phyloP scores from a whole-genome alignment of 257 asterid genomes.

The Forsythia suspensa region DNA sequence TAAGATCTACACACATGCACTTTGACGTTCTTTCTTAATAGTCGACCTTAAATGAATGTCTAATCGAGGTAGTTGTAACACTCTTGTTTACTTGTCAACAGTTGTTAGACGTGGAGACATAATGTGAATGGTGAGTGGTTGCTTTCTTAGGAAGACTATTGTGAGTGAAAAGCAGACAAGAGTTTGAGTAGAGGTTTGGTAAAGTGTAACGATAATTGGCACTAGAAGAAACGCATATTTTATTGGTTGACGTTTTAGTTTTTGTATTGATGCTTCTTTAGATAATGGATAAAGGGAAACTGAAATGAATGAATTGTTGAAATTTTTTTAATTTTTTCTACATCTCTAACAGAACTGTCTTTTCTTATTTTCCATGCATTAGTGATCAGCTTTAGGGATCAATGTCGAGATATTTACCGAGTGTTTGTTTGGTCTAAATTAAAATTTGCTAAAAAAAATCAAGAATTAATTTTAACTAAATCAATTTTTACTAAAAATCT shows the following conservation, averaged over 20 bases:
- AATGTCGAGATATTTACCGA: too few species aligned
- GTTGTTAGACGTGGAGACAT: constrained; percentile 3
- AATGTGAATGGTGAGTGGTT: constrained; percentile 28
- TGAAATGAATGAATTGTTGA: background rate
- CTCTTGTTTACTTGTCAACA: background rate
- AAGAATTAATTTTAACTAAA: too few species aligned
- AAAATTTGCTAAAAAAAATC: too few species aligned
- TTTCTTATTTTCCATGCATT: too few species aligned
- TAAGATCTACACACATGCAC: too few species aligned
- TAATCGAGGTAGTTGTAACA: background rate
- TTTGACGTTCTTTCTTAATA: background rate
- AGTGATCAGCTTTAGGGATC: too few species aligned
- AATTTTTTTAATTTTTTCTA: background rate
- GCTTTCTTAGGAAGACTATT: constrained; percentile 32
- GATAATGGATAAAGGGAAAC: background rate
- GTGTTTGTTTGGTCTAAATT: too few species aligned
- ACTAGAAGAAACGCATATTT: constrained; percentile 26
- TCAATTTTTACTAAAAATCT: too few species aligned
- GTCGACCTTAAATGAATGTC: background rate
- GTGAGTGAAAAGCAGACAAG: constrained; percentile 34
- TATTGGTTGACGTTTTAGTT: background rate
- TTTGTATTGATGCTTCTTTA: background rate
- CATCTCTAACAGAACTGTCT: background rate
- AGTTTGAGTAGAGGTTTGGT: constrained; percentile 39
- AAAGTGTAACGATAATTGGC: constrained; percentile 36